Conservation (phyloP, 768 basidiomycete genomes). For the Mycena kentingensis region DNA sequence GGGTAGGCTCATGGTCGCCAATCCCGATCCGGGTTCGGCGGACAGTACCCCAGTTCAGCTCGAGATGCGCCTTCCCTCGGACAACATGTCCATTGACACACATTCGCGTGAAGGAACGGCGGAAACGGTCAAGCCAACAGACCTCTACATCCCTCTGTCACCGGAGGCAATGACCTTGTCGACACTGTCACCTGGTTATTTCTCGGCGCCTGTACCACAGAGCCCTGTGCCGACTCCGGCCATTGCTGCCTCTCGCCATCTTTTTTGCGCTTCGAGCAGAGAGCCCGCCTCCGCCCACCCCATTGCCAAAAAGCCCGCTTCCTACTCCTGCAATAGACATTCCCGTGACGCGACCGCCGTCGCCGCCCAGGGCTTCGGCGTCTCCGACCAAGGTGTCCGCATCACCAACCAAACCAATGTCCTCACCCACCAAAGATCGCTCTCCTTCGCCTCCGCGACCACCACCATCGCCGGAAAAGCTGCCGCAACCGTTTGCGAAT, state of each 20-base stretch:
- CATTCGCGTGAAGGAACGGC: constrained; percentile 17
- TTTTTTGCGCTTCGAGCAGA: neutral
- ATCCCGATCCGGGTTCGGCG: constrained; percentile 66
- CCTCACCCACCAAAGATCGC: neutral
- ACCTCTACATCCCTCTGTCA: constrained; percentile 24
- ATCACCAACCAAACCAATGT: neutral
- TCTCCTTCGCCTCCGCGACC: no score
- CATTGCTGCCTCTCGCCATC: neutral
- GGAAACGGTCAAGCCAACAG: constrained; percentile 3
- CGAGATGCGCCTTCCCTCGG: constrained; percentile 41
- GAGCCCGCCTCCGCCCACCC: neutral
- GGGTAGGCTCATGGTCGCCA: constrained; percentile 73
- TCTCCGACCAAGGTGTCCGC: constrained; percentile 9
- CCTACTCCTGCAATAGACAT: neutral
- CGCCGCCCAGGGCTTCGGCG: no score
- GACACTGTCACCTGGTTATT: neutral
- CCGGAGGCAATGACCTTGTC: constrained; percentile 2
- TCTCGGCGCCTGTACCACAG: neutral
- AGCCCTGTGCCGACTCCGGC: neutral
- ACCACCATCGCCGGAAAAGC: constrained; percentile 23
- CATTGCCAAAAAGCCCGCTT: neutral
- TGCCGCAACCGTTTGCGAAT: neutral
- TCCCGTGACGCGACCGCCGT: neutral
- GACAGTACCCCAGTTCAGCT: constrained; percentile 47
- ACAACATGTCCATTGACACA: constrained; percentile 15